Evolutionary conservation across 1,139 yeast species (phyloP), one percentile per base, ranked within the genome.

Genomic region (Magnusiomyces ingens): DNA sequence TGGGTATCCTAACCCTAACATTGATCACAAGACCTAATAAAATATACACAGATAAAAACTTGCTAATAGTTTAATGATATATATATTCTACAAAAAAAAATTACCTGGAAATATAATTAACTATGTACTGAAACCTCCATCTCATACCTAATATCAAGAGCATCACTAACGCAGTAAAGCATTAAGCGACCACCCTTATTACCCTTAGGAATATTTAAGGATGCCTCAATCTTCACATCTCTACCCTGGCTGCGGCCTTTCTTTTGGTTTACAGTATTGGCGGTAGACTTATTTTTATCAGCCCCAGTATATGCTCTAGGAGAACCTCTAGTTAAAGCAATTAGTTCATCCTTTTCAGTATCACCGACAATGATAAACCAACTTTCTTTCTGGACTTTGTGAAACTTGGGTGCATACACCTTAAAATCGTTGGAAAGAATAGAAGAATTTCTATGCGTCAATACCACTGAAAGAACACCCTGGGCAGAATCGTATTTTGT

Each of bases 371-470:
- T 78, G 10, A 85, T 77, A 67, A 93, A 88, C 99, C 99, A 94
- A 0, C 95, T 82, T 67, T 93, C 99, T 62, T 91, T 84, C 69
- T 94, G 99, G 1, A 84, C 75, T 67, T 93, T 91, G 48, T 96
- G 96, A 71, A 87, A 93, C 60, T 79, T 81, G 2, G 95, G 94
- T 57, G 93, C 76, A 64, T 84, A 81, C 57, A 88, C 80, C 57
- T 79, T 80, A 70, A 80, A 86, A 54, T 82, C 87, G 3, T 72
- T 69, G 59, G 77, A 81, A 54, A 76, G 70, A n/a, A 21, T 32
- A 12, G 86, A 82, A 21, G 64, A 54, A 29, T 53, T 82, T 38
- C 72, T 71, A 66, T 85, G 94, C 8, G 64, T 65, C 49, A 87
- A 71, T 19, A 67, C 71, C 22, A 88, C 73, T 1, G 62, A 64